Evolutionary conservation across 768 basidiomycete genomes (phyloP), one percentile per base, ranked within the genome.

Genomic region (Imleria badia): DNA sequence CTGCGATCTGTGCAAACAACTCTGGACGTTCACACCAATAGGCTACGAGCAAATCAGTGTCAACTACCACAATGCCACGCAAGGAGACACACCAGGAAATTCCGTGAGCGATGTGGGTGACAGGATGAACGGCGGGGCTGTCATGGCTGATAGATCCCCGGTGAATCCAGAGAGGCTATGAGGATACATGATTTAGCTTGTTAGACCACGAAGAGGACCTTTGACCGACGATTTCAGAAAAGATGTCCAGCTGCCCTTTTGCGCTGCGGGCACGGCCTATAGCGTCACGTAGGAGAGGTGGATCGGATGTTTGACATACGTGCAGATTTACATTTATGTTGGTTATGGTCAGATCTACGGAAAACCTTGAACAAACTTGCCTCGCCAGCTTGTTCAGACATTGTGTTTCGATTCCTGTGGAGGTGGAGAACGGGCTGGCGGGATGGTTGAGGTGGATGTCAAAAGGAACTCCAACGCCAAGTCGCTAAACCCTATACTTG

Each of bases 11-110:
- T 5, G 94, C 84, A 66, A 99, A 98, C 50, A 94, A 76, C 50
- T 86, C 86, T 26, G 94, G 94, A 47, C 91, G 89, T 70, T 98
- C 96, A 66, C 94, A 92, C 96, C 96, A 98, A 73, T 98, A 97
- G 0, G 94, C 94, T 91, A 59, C 22, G 39, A 23, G 45, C 17
- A 38, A 19, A 49, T 69, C 15, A 55, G 55, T 22, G 12, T 34
- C 55, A 6, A 41, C 3, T 17, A 33, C n/a, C 29, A 9, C 14
- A 40, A 42, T 36, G 13, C 17, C 6, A 38, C 5, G 46, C 38
- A 51, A 52, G 35, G 33, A 29, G 14, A 68, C 82, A 55, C 55
- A 91, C 91, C 87, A 56, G 93, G 92, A 67, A 91, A 97, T 71
- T 95, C 94, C 1, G 94, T 95, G 47, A 96, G 80, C 3, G 93